A percentile compares a stretch with the other conserved stretches of the same genome.
These are phyloP conservation scores for Mollisiaceae sp. DNA, from an alignment of 2,329 filamentous ascomycete genomes.

Conservation along the genomic window DNA sequence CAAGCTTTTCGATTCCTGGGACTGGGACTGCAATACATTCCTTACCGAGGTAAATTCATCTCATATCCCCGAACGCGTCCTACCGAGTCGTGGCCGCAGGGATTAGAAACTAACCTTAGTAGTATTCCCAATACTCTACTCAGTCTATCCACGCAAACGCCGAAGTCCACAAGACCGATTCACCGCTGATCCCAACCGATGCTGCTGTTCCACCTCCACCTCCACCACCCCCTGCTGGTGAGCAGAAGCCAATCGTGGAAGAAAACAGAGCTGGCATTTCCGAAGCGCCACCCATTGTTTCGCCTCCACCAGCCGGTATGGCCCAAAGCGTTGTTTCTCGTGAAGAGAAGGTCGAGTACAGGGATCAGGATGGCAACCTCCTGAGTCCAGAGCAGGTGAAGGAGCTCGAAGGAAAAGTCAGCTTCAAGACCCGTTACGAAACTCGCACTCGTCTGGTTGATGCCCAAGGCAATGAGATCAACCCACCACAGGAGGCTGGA, in stretches of 20 bases:
- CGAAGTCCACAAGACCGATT: conserved; percentile 40
- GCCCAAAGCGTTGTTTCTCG: conserved; percentile 46
- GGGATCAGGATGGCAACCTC: conserved; percentile 91
- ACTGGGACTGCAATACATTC: conserved; percentile 98
- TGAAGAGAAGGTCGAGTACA: conserved; percentile 90
- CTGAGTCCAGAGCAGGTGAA: conserved; percentile 84
- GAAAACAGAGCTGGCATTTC: conserved; percentile 37
- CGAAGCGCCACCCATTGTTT: conserved; percentile 38
- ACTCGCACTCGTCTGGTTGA: conserved; percentile 89
- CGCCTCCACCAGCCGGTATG: conserved; percentile 29
- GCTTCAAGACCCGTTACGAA: conserved; percentile 94
- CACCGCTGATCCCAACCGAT: conserved; percentile 38
- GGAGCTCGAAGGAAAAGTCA: conserved; percentile 86
- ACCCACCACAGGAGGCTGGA: conserved; percentile 29
- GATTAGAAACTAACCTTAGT: conserved; percentile 21
- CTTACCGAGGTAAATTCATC: conserved; percentile 75
- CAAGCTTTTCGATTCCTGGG: conserved; percentile 89
- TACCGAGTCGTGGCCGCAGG: conserved; percentile 31
- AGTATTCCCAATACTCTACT: conserved; percentile 46
- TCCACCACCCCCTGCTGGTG: conserved; percentile 29
- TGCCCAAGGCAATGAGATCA: conserved; percentile 76
- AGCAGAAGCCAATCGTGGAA: conserved; percentile 39
- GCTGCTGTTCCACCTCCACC: conserved; percentile 34
- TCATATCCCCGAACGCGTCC: conserved; percentile 35
- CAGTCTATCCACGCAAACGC: conserved; percentile 34